Percentiles rank a stretch among this genome's conserved stretches.
Conservation (phyloP, 2,329 filamentous ascomycete species). For the Talaromyces marneffei region DNA sequence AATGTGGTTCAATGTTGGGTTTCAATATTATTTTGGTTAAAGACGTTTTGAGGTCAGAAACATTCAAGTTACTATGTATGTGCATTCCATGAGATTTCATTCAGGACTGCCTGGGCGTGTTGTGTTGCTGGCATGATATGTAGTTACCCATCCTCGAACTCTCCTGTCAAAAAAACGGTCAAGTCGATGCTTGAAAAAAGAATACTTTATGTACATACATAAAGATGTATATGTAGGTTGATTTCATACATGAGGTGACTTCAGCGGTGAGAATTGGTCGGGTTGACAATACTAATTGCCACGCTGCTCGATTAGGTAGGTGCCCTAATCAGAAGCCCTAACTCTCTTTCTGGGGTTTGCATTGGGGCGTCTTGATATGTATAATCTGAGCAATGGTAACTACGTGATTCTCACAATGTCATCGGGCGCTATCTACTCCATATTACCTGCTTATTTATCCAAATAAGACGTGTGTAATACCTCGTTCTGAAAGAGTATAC, state of each 20-base stretch:
- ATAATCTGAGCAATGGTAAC: neutral
- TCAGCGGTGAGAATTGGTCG: neutral
- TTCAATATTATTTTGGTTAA: too few species aligned
- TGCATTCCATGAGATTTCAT: neutral
- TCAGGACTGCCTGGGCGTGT: neutral
- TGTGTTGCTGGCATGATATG: neutral
- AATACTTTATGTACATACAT: too few species aligned
- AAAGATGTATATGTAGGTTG: neutral
- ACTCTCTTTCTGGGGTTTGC: neutral
- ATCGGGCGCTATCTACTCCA: too few species aligned
- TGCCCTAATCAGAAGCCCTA: conserved; percentile 6
- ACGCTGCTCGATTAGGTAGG: neutral
- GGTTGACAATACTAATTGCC: neutral
- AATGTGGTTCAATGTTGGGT: neutral
- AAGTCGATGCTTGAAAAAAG: neutral
- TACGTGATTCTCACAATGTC: neutral
- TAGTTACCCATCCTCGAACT: neutral
- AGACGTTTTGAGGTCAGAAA: neutral
- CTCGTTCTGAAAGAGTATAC: too few species aligned
- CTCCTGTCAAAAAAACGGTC: neutral
- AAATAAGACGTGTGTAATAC: too few species aligned
- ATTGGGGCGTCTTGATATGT: too few species aligned
- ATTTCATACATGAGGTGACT: neutral
- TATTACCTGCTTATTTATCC: too few species aligned
- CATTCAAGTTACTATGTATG: neutral